phyloP scores from a whole-genome alignment of 352 stramenopile species.

The Salisapilia sapeloensis region DNA sequence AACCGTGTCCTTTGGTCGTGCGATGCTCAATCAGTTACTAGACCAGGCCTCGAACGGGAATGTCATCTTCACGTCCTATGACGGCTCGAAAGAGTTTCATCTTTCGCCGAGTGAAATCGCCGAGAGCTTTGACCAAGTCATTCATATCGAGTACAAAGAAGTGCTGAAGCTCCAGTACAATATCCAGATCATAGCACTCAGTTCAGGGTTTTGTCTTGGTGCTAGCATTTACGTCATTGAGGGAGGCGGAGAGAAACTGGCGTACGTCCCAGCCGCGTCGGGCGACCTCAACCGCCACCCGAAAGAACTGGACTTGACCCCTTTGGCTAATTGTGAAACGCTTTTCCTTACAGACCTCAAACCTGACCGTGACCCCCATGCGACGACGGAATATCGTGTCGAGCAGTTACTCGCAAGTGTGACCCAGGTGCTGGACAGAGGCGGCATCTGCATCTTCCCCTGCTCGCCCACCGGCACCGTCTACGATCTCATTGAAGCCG shows the following conservation, averaged over 20 bases:
- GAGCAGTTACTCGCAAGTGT: conserved; percentile 43
- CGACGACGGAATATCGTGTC: conserved; percentile 51
- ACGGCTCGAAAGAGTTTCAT: conserved; percentile 2
- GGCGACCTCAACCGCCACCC: conserved; percentile 74
- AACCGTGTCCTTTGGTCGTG: conserved; percentile 39
- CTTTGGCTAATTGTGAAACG: conserved; percentile 60
- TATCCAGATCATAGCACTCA: conserved; percentile 51
- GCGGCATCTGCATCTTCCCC: conserved; percentile 51
- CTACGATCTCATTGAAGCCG: conserved; percentile 62
- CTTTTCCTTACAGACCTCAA: conserved; percentile 67
- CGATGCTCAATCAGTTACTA: conserved; percentile 25
- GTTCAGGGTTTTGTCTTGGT: conserved; percentile 55
- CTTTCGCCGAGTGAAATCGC: conserved; percentile 31
- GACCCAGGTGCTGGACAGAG: conserved; percentile 37
- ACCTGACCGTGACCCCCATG: conserved; percentile 44
- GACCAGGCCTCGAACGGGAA: neutral
- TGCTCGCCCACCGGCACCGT: conserved; percentile 38
- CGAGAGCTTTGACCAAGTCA: conserved; percentile 19
- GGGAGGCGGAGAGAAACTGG: conserved; percentile 40
- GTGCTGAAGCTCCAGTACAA: conserved; percentile 37
- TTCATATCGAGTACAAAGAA: conserved; percentile 43
- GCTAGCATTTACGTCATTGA: conserved; percentile 58
- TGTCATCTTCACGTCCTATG: neutral
- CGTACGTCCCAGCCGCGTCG: conserved; percentile 57
- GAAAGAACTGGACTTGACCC: conserved; percentile 61